Evolutionary conservation across 2,329 filamentous ascomycete genomes (phyloP).

Genomic region (Fusarium buharicum): DNA sequence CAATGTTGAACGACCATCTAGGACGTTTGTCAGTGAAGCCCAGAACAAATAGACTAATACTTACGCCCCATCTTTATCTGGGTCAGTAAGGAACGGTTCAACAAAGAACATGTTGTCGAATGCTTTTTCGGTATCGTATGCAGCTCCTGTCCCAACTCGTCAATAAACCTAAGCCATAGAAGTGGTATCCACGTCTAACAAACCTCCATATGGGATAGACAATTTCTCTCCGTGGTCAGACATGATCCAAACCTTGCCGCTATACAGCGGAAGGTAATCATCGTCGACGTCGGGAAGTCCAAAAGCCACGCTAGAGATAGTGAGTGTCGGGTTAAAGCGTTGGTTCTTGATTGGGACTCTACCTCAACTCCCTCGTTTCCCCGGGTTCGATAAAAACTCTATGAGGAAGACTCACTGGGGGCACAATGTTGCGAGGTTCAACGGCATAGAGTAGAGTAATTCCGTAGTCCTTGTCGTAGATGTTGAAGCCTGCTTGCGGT

Average conservation of each 20-base stretch:
- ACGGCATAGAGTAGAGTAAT: constrained; percentile 45
- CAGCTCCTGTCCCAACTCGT: constrained; percentile 44
- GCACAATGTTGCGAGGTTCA: constrained; percentile 44
- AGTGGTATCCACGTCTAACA: neutral
- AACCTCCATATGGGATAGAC: constrained; percentile 56
- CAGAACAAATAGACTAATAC: neutral
- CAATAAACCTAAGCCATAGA: neutral
- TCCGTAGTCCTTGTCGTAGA: constrained; percentile 46
- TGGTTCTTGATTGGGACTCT: neutral
- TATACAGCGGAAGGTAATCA: constrained; percentile 55
- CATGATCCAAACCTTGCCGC: constrained; percentile 56
- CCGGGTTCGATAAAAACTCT: constrained; percentile 45
- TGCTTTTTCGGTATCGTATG: constrained; percentile 54
- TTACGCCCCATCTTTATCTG: constrained; percentile 43
- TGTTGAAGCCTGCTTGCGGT: constrained; percentile 53
- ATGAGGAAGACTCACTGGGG: constrained; percentile 46
- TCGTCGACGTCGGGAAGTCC: constrained; percentile 47
- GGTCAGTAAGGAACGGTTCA: constrained; percentile 43
- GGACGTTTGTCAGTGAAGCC: neutral
- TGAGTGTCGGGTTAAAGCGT: neutral
- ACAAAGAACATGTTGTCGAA: constrained; percentile 52
- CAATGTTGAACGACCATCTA: constrained; percentile 51
- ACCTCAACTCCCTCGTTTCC: constrained; percentile 46
- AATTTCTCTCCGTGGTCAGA: constrained; percentile 55
- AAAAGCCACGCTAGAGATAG: constrained; percentile 45